Base-by-base conservation (phyloP, 192 early-diverging fungal genomes). In the Allomyces macrogynus region DNA sequence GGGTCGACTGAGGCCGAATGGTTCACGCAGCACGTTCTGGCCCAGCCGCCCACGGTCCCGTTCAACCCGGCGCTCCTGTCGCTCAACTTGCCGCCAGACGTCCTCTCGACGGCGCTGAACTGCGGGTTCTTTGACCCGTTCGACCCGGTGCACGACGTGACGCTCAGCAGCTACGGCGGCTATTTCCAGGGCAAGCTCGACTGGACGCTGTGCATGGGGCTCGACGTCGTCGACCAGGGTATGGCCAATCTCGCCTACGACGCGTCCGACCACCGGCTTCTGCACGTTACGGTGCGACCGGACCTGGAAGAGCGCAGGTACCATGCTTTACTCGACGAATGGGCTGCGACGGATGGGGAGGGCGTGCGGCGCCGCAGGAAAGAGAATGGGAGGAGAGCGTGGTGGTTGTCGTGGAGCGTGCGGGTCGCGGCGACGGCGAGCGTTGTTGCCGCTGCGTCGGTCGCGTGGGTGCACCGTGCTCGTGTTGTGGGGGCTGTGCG, bases 101-200 rank as follows among this genome's bases (percentile, higher is more conserved):
- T 80, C 1, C 57, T 82, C 23, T 57, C 67, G 32, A 64, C 73
- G 11, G 84, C 86, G 7, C 69, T 77, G 20, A 90, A 90, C 65
- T 86, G 86, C 0, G 86, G 84, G 16, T 90, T 87, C 73, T 84
- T 74, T 62, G 88, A 90, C 43, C 86, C 86, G 49, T 90, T 84
- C 77, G 75, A 78, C 27, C 62, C 78, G 12, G 64, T 72, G 7
- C 67, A 75, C 16, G 83, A 87, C 61, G 69, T 85, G 40, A 90
- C 88, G 4, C 71, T 90, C 9, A 77, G 78, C 14, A 84, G 81
- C 64, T 83, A 85, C 63, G 70, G 71, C 25, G 85, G 86, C n/a
- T 66, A 80, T 62, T 84, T 83, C 64, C 74, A 76, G 8, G 88
- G 82, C 16, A 90, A 88, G 62, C 77, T 85, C 10, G 88, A 90